Evolutionary conservation across 257 asterid genomes (phyloP).

Genomic region (Nicotiana benthamiana): DNA sequence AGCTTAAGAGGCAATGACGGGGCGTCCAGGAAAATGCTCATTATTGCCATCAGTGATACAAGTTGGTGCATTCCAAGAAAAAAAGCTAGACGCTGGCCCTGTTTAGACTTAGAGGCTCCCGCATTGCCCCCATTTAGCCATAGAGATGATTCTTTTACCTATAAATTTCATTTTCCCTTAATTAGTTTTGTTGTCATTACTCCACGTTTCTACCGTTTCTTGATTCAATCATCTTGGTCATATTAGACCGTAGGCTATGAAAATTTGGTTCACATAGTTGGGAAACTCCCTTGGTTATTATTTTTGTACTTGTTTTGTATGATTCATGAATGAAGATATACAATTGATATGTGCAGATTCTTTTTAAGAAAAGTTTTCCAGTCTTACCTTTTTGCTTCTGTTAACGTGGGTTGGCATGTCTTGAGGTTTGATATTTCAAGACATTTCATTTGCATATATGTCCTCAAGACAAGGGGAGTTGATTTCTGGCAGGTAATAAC

Average conservation of each 20-base stretch:
- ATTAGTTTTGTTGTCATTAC: slow-evolving; percentile 20
- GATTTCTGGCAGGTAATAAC: too few relatives aligned
- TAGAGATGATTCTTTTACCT: slow-evolving; percentile 34
- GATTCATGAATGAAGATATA: slow-evolving; percentile 13
- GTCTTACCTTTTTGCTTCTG: neutral
- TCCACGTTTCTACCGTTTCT: slow-evolving; percentile 7
- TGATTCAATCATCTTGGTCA: slow-evolving; percentile 16
- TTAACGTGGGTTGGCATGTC: neutral
- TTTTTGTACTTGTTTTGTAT: slow-evolving; percentile 13
- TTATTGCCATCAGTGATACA: slow-evolving; percentile 6
- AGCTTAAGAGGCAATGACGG: slow-evolving; percentile 39
- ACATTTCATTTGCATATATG: neutral
- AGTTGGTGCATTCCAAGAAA: slow-evolving; percentile 29
- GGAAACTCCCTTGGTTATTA: slow-evolving; percentile 14
- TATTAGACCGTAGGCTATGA: slow-evolving; percentile 18
- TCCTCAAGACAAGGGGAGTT: neutral
- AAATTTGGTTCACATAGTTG: slow-evolving; percentile 10
- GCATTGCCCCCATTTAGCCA: slow-evolving; percentile 23
- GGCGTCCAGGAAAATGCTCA: slow-evolving; percentile 12
- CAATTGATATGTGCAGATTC: slow-evolving; percentile 27
- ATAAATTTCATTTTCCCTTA: slow-evolving; percentile 12
- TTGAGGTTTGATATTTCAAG: neutral
- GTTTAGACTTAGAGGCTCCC: slow-evolving; percentile 21
- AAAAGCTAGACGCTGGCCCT: slow-evolving; percentile 20
- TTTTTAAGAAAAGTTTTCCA: neutral